Base-by-base conservation (phyloP, 2,329 filamentous ascomycete genomes). In the Colletotrichum zoysiae region DNA sequence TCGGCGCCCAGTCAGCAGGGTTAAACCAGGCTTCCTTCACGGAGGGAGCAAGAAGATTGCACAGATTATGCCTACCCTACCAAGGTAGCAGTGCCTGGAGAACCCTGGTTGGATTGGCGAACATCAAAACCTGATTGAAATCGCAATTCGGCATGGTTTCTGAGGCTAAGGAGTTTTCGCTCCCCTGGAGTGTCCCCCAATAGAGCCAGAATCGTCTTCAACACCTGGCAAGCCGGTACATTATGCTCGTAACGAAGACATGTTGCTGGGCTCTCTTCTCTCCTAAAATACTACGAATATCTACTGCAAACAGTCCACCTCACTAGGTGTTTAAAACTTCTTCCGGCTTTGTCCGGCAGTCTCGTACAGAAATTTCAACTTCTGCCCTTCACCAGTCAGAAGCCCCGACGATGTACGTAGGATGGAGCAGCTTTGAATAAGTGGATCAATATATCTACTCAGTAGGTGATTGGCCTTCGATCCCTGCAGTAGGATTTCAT, bases 351-450 rank as follows among this genome's bases (percentile, higher is more conserved):
- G 14, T 20, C 46, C 46, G 46, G 26, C 33, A 40, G 14, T 61
- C 44, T 48, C 30, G 46, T n/a, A 51, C 44, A 51, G 33, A 51
- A 51, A 51, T 40, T 14, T 33, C 33, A 40, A 20, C 46, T 51
- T 51, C 50, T 18, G 46, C 59, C 59, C n/a, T 46, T 62, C 44
- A 51, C 33, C 26, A 38, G 35, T 44, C 33, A 26, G 14, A n/a
- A 40, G 50, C 16, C n/a, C 59, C 44, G 20, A 46, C 33, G 33
- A 51, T 26, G 35, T 23, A 51, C 26, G 35, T 23, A 33, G 46
- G 18, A 51, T 50, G 30, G 44, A 35, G 44, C 16, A 26, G 48
- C 48, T 14, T 12, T 9, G 33, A 38, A 30, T 18, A 23, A 50
- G 46, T 62, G 59, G 59, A 51, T 26, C 44, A 26, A 20, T 38